Evolutionary conservation across 1,284 basidiomycete genomes (phyloP), one percentile per base, ranked within the genome.

Genomic region (Phaffia rhodozyma): DNA sequence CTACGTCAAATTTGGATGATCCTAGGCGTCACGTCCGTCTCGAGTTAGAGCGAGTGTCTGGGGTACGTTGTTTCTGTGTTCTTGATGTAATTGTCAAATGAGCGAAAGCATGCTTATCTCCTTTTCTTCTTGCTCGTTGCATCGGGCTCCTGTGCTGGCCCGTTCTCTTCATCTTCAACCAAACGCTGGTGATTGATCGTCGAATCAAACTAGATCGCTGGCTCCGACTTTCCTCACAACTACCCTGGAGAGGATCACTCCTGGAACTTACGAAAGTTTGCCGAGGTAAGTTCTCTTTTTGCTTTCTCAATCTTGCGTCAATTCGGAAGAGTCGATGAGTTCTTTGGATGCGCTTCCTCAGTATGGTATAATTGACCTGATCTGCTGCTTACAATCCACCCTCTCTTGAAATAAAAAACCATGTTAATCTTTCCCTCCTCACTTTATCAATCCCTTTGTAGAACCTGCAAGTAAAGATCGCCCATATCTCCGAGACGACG

Each of bases 221-320:
- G 84, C 69, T 86, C 86, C 9, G 87, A 93, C 67, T 93, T 85
- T 72, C 91, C 91, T 6, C 91, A 91, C 0, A 85, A 91, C 72
- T 85, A 87, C 71, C 86, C 90, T 0, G 83, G 79, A 49, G 87
- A 93, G 72, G 87, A 91, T 73, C 81, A 91, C 71, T 82, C 84
- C 1, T 97, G 91, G 91, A 79, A 86, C 74, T 75, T 92, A 48
- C 73, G 79, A 54, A 81, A 78, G 69, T 96, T 94, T 76, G 82
- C 82, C 75, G 72, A 86, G 79, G 90, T 91, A 71, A 72, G 83
- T 74, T 49, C 50, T 49, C 7, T 58, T 38, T 52, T n/a, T 55
- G 23, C 27, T 21, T 55, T 43, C 38, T 48, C 30, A 6, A 21
- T n/a, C 4, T 2, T n/a, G 3, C 23, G 13, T 18, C 27, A 7